These are phyloP conservation scores for Porpolomopsis calyptriformis DNA, from an alignment of 768 basidiomycete species.

Conservation along the genomic window DNA sequence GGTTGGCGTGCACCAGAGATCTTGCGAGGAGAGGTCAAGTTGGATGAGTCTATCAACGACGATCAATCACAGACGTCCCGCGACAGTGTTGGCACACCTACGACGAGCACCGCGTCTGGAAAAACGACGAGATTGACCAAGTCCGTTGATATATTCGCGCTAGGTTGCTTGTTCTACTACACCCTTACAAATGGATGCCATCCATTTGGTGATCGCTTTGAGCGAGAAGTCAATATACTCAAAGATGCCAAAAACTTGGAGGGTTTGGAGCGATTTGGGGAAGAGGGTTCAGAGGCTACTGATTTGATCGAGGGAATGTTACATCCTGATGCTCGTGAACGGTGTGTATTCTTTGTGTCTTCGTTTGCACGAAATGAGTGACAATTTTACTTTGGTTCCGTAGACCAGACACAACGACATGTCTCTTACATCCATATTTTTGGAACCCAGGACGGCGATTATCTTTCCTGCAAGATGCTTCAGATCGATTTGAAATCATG, in stretches of 20 bases:
- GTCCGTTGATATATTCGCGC: slow-evolving; percentile 91
- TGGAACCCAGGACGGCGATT: slow-evolving; percentile 84
- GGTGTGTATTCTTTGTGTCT: slow-evolving; percentile 38
- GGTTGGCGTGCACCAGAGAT: slow-evolving; percentile 99
- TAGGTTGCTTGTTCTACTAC: slow-evolving; percentile 94
- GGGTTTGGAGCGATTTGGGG: slow-evolving; percentile 70
- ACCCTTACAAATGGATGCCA: slow-evolving; percentile 82
- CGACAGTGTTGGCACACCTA: slow-evolving; percentile 49
- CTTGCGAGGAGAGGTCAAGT: slow-evolving; percentile 82
- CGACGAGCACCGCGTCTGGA: slow-evolving; percentile 26
- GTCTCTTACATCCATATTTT: slow-evolving; percentile 90
- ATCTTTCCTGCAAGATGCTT: slow-evolving; percentile 93
- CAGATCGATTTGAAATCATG: slow-evolving; percentile 98
- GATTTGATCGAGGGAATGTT: slow-evolving; percentile 76
- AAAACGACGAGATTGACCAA: slow-evolving; percentile 74
- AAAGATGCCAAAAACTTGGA: slow-evolving; percentile 66
- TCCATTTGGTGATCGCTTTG: slow-evolving; percentile 89
- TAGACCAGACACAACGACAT: slow-evolving; percentile 83
- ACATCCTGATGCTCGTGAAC: slow-evolving; percentile 55
- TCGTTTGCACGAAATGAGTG: neutral
- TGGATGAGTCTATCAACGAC: slow-evolving; percentile 62
- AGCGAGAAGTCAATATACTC: slow-evolving; percentile 89
- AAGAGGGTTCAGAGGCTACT: slow-evolving; percentile 87
- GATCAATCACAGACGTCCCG: slow-evolving; percentile 59
- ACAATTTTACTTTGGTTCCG: neutral